These are phyloP conservation scores for Cryptococcus wingfieldii DNA, from an alignment of 1,284 basidiomycete genomes.

Conservation along the genomic window DNA sequence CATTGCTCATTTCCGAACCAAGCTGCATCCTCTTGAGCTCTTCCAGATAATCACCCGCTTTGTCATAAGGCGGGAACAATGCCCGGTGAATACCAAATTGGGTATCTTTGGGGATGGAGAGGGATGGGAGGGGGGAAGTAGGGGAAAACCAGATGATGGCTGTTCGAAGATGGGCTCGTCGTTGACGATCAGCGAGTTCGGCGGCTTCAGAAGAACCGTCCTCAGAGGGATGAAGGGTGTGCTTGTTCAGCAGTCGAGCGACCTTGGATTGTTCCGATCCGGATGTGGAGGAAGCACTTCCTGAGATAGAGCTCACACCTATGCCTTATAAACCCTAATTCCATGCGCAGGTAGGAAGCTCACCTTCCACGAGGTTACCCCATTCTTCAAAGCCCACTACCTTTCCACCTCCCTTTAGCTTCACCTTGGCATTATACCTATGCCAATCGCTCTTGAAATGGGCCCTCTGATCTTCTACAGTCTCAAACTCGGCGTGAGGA, in stretches of 20 bases:
- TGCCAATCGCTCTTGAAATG: slow-evolving; percentile 98
- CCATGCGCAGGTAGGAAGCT: slow-evolving; percentile 19
- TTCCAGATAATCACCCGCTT: slow-evolving; percentile 44
- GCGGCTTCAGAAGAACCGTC: slow-evolving; percentile 23
- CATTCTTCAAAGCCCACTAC: slow-evolving; percentile 69
- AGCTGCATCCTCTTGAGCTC: slow-evolving; percentile 65
- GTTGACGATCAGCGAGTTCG: slow-evolving; percentile 40
- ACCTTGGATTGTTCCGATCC: slow-evolving; percentile 50
- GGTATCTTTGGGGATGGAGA: slow-evolving; percentile 56
- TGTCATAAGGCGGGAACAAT: slow-evolving; percentile 58
- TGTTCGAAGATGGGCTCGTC: slow-evolving; percentile 58
- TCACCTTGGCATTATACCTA: slow-evolving; percentile 89
- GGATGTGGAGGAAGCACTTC: slow-evolving; percentile 62
- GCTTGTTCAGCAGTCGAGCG: slow-evolving; percentile 62
- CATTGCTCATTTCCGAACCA: background rate
- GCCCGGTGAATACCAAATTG: slow-evolving; percentile 86
- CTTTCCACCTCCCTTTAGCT: slow-evolving; percentile 54
- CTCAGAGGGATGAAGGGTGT: slow-evolving; percentile 45
- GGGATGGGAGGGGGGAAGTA: slow-evolving; percentile 43
- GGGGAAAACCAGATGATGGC: slow-evolving; percentile 85
- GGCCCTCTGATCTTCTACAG: slow-evolving; percentile 73
- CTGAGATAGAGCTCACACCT: slow-evolving; percentile 85
- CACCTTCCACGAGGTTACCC: slow-evolving; percentile 71
- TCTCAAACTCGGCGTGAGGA: slow-evolving; percentile 63
- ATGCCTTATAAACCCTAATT: slow-evolving; percentile 1